A percentile compares a stretch with the other conserved stretches of the same genome.
phyloP scores from a whole-genome alignment of 768 basidiomycete genomes.

The Podaxis mareebaensis region DNA sequence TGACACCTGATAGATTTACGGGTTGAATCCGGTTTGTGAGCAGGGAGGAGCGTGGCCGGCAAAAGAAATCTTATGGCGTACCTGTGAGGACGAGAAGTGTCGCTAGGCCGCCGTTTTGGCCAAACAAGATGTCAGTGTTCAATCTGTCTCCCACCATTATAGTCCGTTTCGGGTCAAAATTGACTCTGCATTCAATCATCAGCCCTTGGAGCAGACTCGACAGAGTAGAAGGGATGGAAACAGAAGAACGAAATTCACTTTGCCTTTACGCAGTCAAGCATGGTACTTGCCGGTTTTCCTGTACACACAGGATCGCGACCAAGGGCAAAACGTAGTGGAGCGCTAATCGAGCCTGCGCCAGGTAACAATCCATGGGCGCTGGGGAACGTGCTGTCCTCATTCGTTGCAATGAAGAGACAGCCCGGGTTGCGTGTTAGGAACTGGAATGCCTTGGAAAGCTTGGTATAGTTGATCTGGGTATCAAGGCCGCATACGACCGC shows the following conservation, averaged over 20 bases:
- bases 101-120: conserved; percentile 78
- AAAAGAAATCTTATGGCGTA: conserved; percentile 26
- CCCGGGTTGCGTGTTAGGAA: conserved; percentile 81
- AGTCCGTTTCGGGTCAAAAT: conserved; percentile 83
- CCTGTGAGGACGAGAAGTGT: conserved; percentile 95
- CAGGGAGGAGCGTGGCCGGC: not conserved
- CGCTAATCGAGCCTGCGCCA: conserved; percentile 83
- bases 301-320: conserved; percentile 73
- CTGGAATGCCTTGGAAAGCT: conserved; percentile 89
- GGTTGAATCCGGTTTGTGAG: not conserved
- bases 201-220: conserved; percentile 16
- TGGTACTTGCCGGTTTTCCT: conserved; percentile 88
- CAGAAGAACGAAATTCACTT: conserved; percentile 37
- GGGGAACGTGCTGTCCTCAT: conserved; percentile 92
- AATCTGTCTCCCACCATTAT: conserved; percentile 97
- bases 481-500: conserved; percentile 96
- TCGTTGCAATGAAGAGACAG: conserved; percentile 87
- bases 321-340: conserved; percentile 75
- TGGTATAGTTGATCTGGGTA: conserved; percentile 86
- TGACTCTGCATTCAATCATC: conserved; percentile 51
- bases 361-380: conserved; percentile 70
- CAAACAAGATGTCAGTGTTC: conserved; percentile 95
- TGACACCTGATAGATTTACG: conserved; percentile 58
- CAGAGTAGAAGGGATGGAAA: not conserved
- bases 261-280: conserved; percentile 90